Base-by-base conservation (phyloP, 306 rosid species). In the Carpinus viminea region DNA sequence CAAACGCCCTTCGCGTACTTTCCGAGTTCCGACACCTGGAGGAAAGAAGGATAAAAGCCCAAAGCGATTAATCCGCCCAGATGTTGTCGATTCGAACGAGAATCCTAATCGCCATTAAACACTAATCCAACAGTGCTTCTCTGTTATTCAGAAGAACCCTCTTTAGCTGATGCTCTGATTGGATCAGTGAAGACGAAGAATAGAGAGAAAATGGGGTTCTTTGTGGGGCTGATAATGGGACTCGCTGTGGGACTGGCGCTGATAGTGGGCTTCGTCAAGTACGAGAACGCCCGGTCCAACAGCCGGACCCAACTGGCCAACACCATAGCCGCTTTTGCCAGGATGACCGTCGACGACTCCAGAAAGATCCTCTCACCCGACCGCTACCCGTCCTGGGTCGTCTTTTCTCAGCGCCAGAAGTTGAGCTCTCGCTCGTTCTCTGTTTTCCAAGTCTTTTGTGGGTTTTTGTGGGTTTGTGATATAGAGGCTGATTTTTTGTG, bases 311-410 rank as follows among this genome's bases (percentile, higher is more conserved):
- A 88, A 53, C 91, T 96, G 0, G 99, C 99, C 21, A 18, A 91
- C 47, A 85, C 92, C 26, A 24, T 93, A 45, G 93, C 98, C 46
- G 93, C 97, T 70, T 93, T 93, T 61, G 93, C 99, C 0, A 76
- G 92, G 66, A 90, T 96, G 94, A 86, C 94, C 0, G 96, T 90
- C 4, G 96, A 85, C 18, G 99, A 96, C 80, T 96, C 98, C 9
- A 91, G 93, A 83, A 96, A 88, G 90, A 74, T 96, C 80, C 76
- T 96, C n/a, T 91, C 98, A 46, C 64, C 92, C 36, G 92, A 91
- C 65, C 84, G 72, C 75, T 91, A 93, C 76, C 99, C 99, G 73
- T 91, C 99, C 1, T 96, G 99, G 99, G 88, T 96, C 8, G 95
- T 91, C 79, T 96, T 96, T 87, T 85, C 98, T 59, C 86, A 86